Evolutionary conservation across 331 rosid genomes (phyloP), one percentile per base, ranked within the genome.

Genomic region (Malus hybrid): DNA sequence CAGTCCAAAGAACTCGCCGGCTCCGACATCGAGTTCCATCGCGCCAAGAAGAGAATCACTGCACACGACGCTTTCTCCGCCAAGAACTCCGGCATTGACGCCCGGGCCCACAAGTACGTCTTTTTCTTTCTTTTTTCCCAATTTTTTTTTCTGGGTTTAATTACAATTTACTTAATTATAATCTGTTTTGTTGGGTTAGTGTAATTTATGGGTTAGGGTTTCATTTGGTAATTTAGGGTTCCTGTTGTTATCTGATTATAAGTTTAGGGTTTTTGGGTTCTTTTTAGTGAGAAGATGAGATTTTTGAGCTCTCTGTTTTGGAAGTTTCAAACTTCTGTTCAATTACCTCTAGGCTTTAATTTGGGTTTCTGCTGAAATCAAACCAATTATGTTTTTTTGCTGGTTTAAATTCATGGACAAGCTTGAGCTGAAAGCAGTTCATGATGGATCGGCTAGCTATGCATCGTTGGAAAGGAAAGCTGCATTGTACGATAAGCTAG

Each of bases 401-500:
- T 50, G 71, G 19, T 48, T 42, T 7, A 60, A 70, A 75, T 86
- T 67, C 79, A 93, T 97, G 86, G 96, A 93, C 74, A 93, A 93
- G 69, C 96, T 93, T 67, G 93, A 93, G 87, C 83, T 93, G 70
- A 91, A 90, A 79, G 96, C 97, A 18, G 81, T 84, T 19, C 78
- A 84, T 0, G 98, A 93, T 29, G 98, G 98, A 59, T 82, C 96
- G 2, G 96, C 44, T 6, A 91, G 90, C 82, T 91, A 91, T 78
- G 92, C 93, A 2, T 97, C 96, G 4, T 65, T 93, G 72, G 98
- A 93, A 85, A 89, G 67, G 82, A 93, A 93, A 80, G 97, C 97
- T 22, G 83, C 76, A 36, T 61, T 93, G 65, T 93, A 93, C 78
- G 90, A 93, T 7, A 88, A 90, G 88, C 83, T 91, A 52, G 86